Conservation (phyloP, 2,329 filamentous ascomycete genomes). For the Colletotrichum cuscutae region DNA sequence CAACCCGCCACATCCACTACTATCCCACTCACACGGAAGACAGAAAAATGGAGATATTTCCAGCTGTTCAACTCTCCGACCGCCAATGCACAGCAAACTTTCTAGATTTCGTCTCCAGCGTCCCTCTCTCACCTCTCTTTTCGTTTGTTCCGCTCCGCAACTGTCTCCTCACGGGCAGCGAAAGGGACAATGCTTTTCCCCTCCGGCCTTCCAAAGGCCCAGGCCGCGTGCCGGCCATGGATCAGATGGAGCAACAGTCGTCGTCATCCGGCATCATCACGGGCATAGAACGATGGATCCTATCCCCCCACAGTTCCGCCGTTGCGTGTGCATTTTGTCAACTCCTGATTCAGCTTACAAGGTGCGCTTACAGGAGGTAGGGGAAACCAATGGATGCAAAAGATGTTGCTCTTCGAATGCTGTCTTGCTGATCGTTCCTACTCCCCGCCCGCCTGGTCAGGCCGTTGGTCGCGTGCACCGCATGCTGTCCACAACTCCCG, state of each 20-base stretch:
- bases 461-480: neutral
- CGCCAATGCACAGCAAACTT: neutral
- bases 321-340: neutral
- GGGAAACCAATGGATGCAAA: neutral
- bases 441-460: neutral
- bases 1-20: neutral
- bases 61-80: neutral
- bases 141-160: neutral
- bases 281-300: neutral
- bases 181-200: constrained; percentile 11
- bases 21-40: constrained; percentile 8
- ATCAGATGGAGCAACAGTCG: neutral
- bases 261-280: constrained; percentile 29
- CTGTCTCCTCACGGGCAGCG: constrained; percentile 3
- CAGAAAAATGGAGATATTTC: constrained; percentile 10
- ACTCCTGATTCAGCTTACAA: neutral
- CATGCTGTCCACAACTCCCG: neutral
- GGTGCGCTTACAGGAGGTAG: neutral
- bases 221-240: neutral
- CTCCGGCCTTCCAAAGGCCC: neutral
- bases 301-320: constrained; percentile 13
- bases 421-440: neutral
- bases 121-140: neutral
- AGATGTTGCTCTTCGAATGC: neutral
- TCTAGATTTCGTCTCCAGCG: neutral